Evolutionary conservation across 2,329 filamentous ascomycete species (phyloP), one percentile per base, ranked within the genome.

Genomic region (Fonsecaea nubica): DNA sequence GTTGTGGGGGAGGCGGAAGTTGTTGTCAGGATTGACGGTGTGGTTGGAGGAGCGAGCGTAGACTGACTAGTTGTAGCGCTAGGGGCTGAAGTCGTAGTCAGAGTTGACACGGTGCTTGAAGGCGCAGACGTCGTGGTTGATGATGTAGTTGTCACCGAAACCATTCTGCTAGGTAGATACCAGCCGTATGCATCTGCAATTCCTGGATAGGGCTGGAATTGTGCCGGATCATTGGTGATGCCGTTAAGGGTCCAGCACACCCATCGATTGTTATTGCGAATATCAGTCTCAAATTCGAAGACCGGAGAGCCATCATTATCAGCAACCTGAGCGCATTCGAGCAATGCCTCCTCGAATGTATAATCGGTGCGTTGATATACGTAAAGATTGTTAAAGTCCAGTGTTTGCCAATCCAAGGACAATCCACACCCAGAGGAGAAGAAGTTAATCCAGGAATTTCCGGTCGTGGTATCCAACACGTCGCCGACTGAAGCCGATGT

Each of bases 311-410:
- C 57, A 15, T 59, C 57, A 12, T 12, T 50, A n/a, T 59, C 57
- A 35, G 57, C 57, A 8, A 59, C 33, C 21, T 15, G 8, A 13
- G 57, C 57, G 42, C 57, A 59, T 7, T 50, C 40, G n/a, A 48
- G 13, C 32, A 59, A 50, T 15, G 57, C 57, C 57, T 59, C 57
- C 13, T 50, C 57, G 25, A 45, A 59, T 33, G 57, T 59, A 21
- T 59, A 59, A 21, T 59, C 57, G 13, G 57, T 21, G 21, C 57
- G 57, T n/a, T 45, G 57, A 15, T 59, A 59, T 21, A 59, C 57
- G 36, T 59, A 59, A 33, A 59, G 57, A 52, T 59, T 59, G 30
- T 59, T 59, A 32, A 48, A 59, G n/a, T 59, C 50, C 57, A 59
- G 36, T 4, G 57, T 33, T 35, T 59, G 57, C 57, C 57, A 59